Base-by-base conservation (phyloP, 305 asterid genomes). In the Coffea humblotiana region DNA sequence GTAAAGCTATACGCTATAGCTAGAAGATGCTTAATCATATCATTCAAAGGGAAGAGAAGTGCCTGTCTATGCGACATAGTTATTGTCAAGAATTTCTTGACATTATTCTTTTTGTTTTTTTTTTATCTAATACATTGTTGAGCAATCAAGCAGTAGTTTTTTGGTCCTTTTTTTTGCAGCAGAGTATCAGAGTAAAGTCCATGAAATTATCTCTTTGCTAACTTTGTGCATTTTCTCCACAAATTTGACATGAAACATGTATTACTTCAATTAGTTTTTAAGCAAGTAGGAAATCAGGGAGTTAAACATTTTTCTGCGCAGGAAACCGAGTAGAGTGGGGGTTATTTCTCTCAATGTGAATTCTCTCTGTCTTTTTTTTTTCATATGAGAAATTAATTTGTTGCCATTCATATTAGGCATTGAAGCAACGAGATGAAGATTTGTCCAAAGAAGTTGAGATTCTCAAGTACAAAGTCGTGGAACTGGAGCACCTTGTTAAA, bases 401-500 rank as follows among this genome's bases (percentile, higher is more conserved):
- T 61, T 7, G 76, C 18, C 58, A 25, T 68, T 65, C 25, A 25
- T 77, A 77, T 70, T 78, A 93, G 98, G 88, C 69, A 49, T 52
- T 92, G 90, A 90, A 76, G 83, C 88, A 86, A 83, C 86, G 87
- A 58, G 97, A 92, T 79, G 94, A 92, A 56, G 92, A 92, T 80
- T 78, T 92, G 77, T 83, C 85, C 25, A 83, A 71, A 82, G 98
- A 92, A 84, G 74, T 92, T 43, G 93, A 90, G 80, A 80, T 84
- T 79, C 95, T 94, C 18, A 88, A 88, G 88, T 85, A 75, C 37
- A 86, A 84, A 84, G 73, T 90, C 21, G 82, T 77, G 74, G 88
- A 82, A 84, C 79, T 94, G 74, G 97, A 94, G 91, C 85, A 69
- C 71, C 82, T 77, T 72, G 79, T 87, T 63, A 86, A 91, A 78